Evolutionary conservation across 257 asterid species (phyloP).

Genomic region (Ilex aquifolium): DNA sequence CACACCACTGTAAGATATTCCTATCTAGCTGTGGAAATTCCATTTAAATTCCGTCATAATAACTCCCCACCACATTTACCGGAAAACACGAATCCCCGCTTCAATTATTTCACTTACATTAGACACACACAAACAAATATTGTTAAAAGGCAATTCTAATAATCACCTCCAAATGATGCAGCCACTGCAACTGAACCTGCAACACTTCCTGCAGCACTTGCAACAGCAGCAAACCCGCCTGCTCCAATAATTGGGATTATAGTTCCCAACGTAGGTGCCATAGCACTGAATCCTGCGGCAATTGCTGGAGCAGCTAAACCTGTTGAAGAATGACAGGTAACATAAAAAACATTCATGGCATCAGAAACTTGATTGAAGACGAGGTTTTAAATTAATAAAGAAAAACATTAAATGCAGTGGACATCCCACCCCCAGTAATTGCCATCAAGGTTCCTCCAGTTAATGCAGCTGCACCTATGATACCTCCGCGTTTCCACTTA

Average conservation of each 20-base stretch:
- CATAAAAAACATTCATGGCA: neutral
- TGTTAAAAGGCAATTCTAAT: neutral
- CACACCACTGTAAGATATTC: no score
- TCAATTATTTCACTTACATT: no score
- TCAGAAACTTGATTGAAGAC: neutral
- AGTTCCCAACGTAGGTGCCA: slow-evolving; percentile 89
- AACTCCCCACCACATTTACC: no score
- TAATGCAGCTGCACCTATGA: slow-evolving; percentile 96
- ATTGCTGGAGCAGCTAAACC: slow-evolving; percentile 99
- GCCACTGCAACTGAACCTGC: slow-evolving; percentile 99
- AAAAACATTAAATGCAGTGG: neutral
- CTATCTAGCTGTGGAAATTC: no score
- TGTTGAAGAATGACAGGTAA: slow-evolving; percentile 15
- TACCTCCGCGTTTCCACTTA: slow-evolving; percentile 92
- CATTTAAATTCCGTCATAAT: no score
- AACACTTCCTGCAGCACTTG: slow-evolving; percentile 92
- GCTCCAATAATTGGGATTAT: slow-evolving; percentile 91
- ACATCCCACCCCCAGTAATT: slow-evolving; percentile 72
- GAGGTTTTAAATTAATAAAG: neutral
- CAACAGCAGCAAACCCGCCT: slow-evolving; percentile 89
- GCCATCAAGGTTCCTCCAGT: slow-evolving; percentile 99
- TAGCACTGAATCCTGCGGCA: slow-evolving; percentile 89
- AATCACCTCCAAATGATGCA: slow-evolving; percentile 90
- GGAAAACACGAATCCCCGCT: no score
- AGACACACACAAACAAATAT: neutral